Conservation (phyloP, 306 rosid genomes). For the Cicer cuneatum region DNA sequence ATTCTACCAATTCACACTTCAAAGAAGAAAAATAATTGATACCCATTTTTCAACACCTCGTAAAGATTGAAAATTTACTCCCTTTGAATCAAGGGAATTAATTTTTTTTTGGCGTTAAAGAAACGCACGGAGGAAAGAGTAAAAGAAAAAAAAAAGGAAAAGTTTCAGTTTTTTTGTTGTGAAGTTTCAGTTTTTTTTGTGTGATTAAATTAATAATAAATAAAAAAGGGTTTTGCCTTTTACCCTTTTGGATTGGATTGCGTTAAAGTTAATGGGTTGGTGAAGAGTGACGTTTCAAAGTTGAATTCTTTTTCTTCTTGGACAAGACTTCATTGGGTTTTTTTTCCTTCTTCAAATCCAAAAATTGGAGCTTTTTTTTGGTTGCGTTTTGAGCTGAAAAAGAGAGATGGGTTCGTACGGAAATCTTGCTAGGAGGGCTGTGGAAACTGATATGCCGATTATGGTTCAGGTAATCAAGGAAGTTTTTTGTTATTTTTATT, state of each 20-base stretch:
- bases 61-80: background rate
- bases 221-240: conserved; percentile 37
- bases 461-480: conserved; percentile 49
- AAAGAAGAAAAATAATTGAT: background rate
- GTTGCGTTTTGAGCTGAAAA: background rate
- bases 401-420: conserved; percentile 50
- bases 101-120: background rate
- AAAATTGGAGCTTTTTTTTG: background rate
- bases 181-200: background rate
- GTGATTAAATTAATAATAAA: background rate
- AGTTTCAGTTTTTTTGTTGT: background rate
- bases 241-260: conserved; percentile 15
- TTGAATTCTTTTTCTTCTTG: conserved; percentile 36
- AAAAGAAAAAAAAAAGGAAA: background rate
- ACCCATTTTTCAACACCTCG: background rate
- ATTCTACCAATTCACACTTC: background rate
- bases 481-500: background rate
- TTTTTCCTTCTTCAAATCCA: background rate
- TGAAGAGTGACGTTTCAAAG: conserved; percentile 40
- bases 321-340: conserved; percentile 3
- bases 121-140: conserved; percentile 5
- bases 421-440: conserved; percentile 51
- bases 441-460: conserved; percentile 54
- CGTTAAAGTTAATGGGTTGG: conserved; percentile 19
- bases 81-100: too few relatives aligned